These are phyloP conservation scores for Cardamine occulta DNA, from an alignment of 345 rosid species.

Conservation along the genomic window DNA sequence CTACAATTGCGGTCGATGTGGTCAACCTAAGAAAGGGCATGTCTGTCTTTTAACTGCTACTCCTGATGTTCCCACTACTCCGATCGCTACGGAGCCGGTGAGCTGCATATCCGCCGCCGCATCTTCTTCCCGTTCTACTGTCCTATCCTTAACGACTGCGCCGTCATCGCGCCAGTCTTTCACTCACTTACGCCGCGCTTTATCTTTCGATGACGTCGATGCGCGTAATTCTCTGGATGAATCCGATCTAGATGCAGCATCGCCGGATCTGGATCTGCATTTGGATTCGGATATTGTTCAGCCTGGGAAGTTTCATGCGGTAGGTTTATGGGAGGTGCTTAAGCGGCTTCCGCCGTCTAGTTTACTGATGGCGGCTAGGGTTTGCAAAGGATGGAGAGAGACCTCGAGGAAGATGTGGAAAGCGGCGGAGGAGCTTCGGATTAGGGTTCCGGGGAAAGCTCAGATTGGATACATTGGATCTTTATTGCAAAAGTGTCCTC, in stretches of 20 bases:
- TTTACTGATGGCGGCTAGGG: conserved; percentile 73
- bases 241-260: conserved; percentile 42
- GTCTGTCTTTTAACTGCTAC: conserved; percentile 49
- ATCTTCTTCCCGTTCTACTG: conserved; percentile 48
- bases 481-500: conserved; percentile 76
- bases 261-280: conserved; percentile 50
- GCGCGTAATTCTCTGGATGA: conserved; percentile 54
- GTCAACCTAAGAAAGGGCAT: conserved; percentile 96
- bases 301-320: conserved; percentile 58
- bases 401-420: conserved; percentile 78
- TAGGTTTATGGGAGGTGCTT: conserved; percentile 80
- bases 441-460: conserved; percentile 70
- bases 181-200: conserved; percentile 77
- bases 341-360: conserved; percentile 76
- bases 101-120: conserved; percentile 45
- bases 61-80: conserved; percentile 34
- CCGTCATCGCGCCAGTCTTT: conserved; percentile 55
- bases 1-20: conserved; percentile 97
- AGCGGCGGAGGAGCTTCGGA: conserved; percentile 82
- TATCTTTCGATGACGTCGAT: conserved; percentile 80
- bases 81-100: conserved; percentile 41
- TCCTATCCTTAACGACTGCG: conserved; percentile 36
- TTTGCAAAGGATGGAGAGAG: conserved; percentile 91
- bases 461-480: conserved; percentile 85
- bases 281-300: conserved; percentile 42